Conservation (phyloP, 2,329 filamentous ascomycete genomes). For the Keithomyces neogunnii region DNA sequence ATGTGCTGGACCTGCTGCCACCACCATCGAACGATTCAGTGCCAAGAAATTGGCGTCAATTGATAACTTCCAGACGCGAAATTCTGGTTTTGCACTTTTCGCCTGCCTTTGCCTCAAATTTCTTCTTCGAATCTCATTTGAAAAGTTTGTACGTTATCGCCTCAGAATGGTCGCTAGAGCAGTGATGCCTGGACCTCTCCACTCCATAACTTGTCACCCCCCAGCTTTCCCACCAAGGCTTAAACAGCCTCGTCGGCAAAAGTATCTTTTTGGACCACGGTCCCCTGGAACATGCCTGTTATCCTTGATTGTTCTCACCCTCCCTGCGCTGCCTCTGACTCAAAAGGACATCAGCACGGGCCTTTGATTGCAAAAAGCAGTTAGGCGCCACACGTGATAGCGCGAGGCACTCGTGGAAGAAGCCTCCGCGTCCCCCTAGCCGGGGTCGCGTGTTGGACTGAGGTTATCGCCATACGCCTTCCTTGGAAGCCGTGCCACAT, state of each 20-base stretch:
- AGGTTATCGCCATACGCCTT: constrained; percentile 1
- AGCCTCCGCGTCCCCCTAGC: constrained; percentile 2
- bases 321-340: background rate
- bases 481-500: background rate
- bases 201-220: background rate
- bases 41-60: background rate
- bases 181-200: constrained; percentile 7
- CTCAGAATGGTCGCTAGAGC: constrained; percentile 2
- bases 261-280: too few species aligned
- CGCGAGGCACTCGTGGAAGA: background rate
- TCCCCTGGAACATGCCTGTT: background rate
- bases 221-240: background rate
- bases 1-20: background rate
- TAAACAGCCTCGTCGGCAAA: background rate
- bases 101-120: background rate
- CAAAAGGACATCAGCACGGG: background rate
- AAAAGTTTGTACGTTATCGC: too few species aligned
- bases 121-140: background rate
- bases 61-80: background rate
- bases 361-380: background rate
- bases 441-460: constrained; percentile 8
- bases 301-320: background rate
- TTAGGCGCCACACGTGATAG: constrained; percentile 5
- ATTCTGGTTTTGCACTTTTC: background rate
- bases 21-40: background rate